Base-by-base conservation (phyloP, 495 filamentous ascomycete genomes). In the Penicillium roqueforti region DNA sequence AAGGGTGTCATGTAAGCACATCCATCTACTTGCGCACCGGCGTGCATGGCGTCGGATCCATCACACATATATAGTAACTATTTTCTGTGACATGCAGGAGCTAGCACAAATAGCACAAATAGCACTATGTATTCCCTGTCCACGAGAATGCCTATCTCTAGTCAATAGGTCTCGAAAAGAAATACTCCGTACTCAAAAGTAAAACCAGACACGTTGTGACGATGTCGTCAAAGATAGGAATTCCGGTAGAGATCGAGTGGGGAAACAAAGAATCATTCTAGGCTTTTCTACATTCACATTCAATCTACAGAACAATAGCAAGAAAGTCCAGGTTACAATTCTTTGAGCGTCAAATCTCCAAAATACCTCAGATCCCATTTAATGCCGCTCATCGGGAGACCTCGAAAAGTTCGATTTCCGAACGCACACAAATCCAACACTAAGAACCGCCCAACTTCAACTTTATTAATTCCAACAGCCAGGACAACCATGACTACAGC, bases 381-480 rank as follows among this genome's bases (percentile, higher is more conserved):
- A 57, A 74, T 76, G 73, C 70, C 71, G 41, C 47, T 61, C 49
- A 63, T 67, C 51, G 68, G 67, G 54, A 72, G 65, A 59, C 53
- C 63, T 49, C 69, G 71, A 55, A 70, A 65, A 69, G 73, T 76
- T 63, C 71, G 71, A 57, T 76, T 69, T 28, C 61, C 44, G 51
- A 23, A 56, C 44, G 47, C 59, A 19, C 42, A 47, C 47, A 47
- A 51, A 41, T 53, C 55, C 44, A 51, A 41, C 54, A 54, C 44
- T 52, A 61, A 23, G 22, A 32, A 40, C 22, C 46, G 54, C 49
- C 23, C 39, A 37, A 32, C 52, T 22, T 31, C 25, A 8, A 56
- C 31, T n/a, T n/a, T n/a, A 34, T 59, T 60, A 41, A 23, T 57
- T 10, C 55, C 43, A 44, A n/a, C 49, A 22, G 50, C 36, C 36